Conservation (phyloP, 1,284 basidiomycete genomes). For the Melampsora larici-populina region DNA sequence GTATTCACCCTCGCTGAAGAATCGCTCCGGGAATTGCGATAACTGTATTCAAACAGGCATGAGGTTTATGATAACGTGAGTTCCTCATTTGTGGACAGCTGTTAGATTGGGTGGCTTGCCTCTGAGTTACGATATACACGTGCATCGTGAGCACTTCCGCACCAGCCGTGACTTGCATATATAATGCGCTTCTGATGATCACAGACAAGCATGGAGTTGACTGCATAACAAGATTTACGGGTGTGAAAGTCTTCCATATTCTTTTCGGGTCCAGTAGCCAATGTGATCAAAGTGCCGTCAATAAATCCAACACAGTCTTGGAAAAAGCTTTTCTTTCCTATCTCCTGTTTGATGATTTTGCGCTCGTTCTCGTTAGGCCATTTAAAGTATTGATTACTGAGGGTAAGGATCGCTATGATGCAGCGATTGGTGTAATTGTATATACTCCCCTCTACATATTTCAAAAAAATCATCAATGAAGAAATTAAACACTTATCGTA, state of each 20-base stretch:
- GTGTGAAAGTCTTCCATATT: too few species aligned
- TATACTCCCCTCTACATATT: neutral
- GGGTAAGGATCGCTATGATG: neutral
- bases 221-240: too few species aligned
- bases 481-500: too few species aligned
- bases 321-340: neutral
- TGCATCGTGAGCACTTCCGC: constrained; percentile 20
- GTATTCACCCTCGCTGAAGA: neutral
- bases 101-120: too few species aligned
- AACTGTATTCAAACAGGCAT: neutral
- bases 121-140: neutral
- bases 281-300: constrained; percentile 7
- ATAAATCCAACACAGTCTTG: constrained; percentile 10
- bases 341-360: neutral
- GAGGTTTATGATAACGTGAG: neutral
- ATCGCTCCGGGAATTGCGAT: neutral
- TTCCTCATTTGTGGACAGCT: too few species aligned
- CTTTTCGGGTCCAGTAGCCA: too few species aligned
- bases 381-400: neutral
- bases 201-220: too few species aligned
- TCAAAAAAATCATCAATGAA: too few species aligned
- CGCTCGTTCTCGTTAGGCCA: neutral
- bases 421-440: neutral
- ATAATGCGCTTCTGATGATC: neutral
- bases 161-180: constrained; percentile 13